These are phyloP conservation scores for Moesziomyces antarcticus DNA, from an alignment of 1,284 basidiomycete genomes.

Conservation along the genomic window DNA sequence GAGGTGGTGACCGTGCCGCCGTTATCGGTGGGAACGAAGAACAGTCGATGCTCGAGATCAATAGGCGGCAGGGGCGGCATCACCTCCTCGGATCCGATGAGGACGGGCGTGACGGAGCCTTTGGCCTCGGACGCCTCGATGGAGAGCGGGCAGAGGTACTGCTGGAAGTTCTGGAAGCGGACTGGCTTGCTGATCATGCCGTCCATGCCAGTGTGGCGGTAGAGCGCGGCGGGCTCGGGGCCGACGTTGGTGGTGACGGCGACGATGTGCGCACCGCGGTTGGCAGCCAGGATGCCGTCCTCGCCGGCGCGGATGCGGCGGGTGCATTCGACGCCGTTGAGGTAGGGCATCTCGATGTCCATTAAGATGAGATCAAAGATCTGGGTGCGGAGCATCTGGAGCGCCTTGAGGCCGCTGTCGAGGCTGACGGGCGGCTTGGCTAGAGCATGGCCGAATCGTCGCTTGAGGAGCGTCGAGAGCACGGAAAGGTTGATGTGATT, in stretches of 20 bases:
- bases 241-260: slow-evolving; percentile 58
- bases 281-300: slow-evolving; percentile 53
- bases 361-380: slow-evolving; percentile 60
- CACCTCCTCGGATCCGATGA: slow-evolving; percentile 19
- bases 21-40: slow-evolving; percentile 36
- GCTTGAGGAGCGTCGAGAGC: slow-evolving; percentile 52
- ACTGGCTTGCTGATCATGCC: slow-evolving; percentile 61
- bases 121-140: slow-evolving; percentile 29
- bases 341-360: slow-evolving; percentile 62
- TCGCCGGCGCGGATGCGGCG: slow-evolving; percentile 50
- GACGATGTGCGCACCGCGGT: slow-evolving; percentile 44
- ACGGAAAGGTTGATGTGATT: slow-evolving; percentile 59
- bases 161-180: slow-evolving; percentile 39
- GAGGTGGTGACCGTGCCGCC: slow-evolving; percentile 15
- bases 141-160: slow-evolving; percentile 50
- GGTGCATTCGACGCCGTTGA: slow-evolving; percentile 54
- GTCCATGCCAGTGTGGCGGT: slow-evolving; percentile 51
- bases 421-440: slow-evolving; percentile 49
- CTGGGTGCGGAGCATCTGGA: slow-evolving; percentile 50
- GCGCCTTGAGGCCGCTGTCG: slow-evolving; percentile 58
- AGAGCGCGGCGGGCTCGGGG: slow-evolving; percentile 42
- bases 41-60: slow-evolving; percentile 31
- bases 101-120: slow-evolving; percentile 23
- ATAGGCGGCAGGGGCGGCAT: slow-evolving; percentile 50
- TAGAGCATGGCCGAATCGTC: slow-evolving; percentile 48